Evolutionary conservation across 2,329 filamentous ascomycete species (phyloP), one percentile per base, ranked within the genome.

Genomic region (Uncinocarpus reesii): DNA sequence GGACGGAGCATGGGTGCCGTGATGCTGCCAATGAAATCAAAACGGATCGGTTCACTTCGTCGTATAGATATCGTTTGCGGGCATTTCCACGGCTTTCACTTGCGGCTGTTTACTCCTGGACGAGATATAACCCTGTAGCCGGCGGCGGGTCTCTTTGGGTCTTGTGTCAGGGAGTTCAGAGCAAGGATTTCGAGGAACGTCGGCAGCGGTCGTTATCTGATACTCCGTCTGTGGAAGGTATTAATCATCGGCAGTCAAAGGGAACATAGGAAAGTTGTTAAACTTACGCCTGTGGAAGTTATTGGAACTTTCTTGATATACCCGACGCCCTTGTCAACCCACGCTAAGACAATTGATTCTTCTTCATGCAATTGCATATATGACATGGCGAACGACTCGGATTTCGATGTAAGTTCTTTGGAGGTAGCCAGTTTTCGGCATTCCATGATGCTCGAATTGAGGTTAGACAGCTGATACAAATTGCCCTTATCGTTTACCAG

Each of bases 401-500:
- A 62, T 49, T 63, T 67, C 2, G 63, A 57, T 0, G 66, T 69
- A 2, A 69, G 55, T 52, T 68, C 65, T 40, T 57, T 65, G 1
- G 64, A 63, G 2, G 57, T 62, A 6, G 65, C 65, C 13, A 66
- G 55, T 15, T 62, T 61, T 21, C 61, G 58, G 13, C 67, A 57
- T 23, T 69, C 63, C 53, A 69, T 60, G 1, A 63, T 62, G 35
- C 52, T 68, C 2, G 66, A 65, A 51, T 68, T 65, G 3, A 70
- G 53, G 34, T 61, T 65, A 1, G 62, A 63, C 2, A 67, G 60
- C 26, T 65, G 59, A 49, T 67, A 70, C 2, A 70, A 47, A 51
- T 67, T 55, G 2, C 67, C 67, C 45, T 64, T 67, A 48, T 68
- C 65, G 45, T 70, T 69, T 1, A 70, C 66, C 53, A 69, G 55